These are phyloP conservation scores for Solanum gracilifrons DNA, from an alignment of 257 asterid species.

Conservation along the genomic window DNA sequence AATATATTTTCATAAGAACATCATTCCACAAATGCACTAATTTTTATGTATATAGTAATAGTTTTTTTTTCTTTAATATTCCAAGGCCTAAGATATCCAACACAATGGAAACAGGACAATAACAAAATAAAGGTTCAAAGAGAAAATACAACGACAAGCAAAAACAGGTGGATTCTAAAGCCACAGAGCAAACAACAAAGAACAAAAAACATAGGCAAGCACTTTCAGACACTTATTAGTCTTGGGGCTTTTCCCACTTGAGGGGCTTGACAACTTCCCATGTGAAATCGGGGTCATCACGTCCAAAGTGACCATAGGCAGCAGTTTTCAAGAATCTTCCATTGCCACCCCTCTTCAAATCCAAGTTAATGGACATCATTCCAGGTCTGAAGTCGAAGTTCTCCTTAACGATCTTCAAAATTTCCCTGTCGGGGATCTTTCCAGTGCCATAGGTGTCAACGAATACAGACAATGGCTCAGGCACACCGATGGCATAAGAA, in stretches of 20 bases:
- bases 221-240: conserved; percentile 6
- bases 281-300: conserved; percentile 47
- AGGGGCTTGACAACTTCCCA: conserved; percentile 58
- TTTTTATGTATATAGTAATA: neutral
- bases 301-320: conserved; percentile 53
- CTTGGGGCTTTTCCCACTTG: conserved; percentile 41
- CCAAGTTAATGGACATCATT: conserved; percentile 49
- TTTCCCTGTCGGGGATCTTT: conserved; percentile 47
- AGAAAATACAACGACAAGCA: neutral
- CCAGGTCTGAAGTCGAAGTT: conserved; percentile 54
- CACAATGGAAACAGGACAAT: neutral
- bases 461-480: conserved; percentile 49
- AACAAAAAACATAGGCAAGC: neutral
- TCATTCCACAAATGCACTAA: neutral
- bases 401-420: conserved; percentile 42
- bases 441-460: conserved; percentile 50
- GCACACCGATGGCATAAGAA: conserved; percentile 56
- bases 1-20: neutral
- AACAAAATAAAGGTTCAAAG: neutral
- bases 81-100: neutral
- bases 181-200: neutral
- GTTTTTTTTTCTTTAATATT: neutral
- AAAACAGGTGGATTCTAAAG: neutral
- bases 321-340: conserved; percentile 53
- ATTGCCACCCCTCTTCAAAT: conserved; percentile 44